Conservation (phyloP, 2,329 filamentous ascomycete genomes). For the Colletotrichum orchidophilum region DNA sequence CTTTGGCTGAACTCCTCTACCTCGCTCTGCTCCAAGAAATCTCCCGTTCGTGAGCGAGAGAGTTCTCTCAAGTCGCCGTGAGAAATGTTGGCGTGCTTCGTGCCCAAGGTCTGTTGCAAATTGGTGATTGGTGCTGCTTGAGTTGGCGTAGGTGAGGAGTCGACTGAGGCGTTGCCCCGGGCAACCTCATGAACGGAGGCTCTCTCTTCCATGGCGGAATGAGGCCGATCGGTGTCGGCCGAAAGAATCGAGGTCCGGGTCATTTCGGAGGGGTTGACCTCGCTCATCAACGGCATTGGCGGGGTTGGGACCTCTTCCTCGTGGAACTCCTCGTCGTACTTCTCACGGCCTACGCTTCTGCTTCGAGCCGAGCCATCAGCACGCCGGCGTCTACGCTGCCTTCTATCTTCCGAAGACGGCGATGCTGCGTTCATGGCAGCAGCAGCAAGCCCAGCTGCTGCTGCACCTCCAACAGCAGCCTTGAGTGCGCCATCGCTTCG, state of each 20-base stretch:
- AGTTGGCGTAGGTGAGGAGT: slow-evolving; percentile 71
- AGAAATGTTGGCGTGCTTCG: slow-evolving; percentile 72
- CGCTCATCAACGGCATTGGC: slow-evolving; percentile 89
- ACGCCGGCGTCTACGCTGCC: slow-evolving; percentile 61
- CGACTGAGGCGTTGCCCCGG: slow-evolving; percentile 65
- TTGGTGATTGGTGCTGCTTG: slow-evolving; percentile 54
- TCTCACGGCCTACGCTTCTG: slow-evolving; percentile 54
- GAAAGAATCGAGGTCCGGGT: slow-evolving; percentile 90
- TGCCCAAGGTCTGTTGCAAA: slow-evolving; percentile 70
- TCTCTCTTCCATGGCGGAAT: slow-evolving; percentile 71
- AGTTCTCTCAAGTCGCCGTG: slow-evolving; percentile 67
- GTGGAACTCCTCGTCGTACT: slow-evolving; percentile 60
- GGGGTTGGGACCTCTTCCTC: slow-evolving; percentile 69
- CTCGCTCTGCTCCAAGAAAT: slow-evolving; percentile 53
- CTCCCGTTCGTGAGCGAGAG: slow-evolving; percentile 48
- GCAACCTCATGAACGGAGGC: slow-evolving; percentile 71
- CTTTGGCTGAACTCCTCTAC: slow-evolving; percentile 51
- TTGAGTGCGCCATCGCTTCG: slow-evolving; percentile 55
- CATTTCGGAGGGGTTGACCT: slow-evolving; percentile 85
- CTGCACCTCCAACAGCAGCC: slow-evolving; percentile 56
- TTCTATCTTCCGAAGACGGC: slow-evolving; percentile 59
- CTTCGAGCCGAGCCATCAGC: slow-evolving; percentile 57
- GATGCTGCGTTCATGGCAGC: slow-evolving; percentile 50
- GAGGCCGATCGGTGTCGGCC: slow-evolving; percentile 78
- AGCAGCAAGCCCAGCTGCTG: slow-evolving; percentile 47